Conservation (phyloP, 805 yeast genomes). For the Tetrapisispora phaffii region DNA sequence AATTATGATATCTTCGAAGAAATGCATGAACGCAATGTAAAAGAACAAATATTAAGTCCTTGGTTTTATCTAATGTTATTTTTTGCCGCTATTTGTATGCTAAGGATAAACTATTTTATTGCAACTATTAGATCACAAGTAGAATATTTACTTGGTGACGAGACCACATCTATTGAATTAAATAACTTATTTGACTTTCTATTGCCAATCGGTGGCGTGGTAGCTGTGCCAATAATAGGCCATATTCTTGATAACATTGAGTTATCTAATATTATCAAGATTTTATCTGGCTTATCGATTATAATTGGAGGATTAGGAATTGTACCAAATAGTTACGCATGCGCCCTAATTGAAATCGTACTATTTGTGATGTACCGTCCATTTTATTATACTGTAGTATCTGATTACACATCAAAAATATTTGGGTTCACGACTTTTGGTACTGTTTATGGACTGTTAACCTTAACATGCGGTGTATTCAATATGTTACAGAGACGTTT, state of each 20-base stretch:
- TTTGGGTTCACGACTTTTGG: slow-evolving; percentile 92
- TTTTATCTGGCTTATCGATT: slow-evolving; percentile 46
- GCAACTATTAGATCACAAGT: slow-evolving; percentile 85
- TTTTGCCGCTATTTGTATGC: slow-evolving; percentile 81
- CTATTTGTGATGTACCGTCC: slow-evolving; percentile 79
- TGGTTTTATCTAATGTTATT: slow-evolving; percentile 75
- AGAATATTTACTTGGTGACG: slow-evolving; percentile 50
- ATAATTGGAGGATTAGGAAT: slow-evolving; percentile 66
- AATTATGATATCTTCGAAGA: slow-evolving; percentile 68
- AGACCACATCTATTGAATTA: slow-evolving; percentile 41
- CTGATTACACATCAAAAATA: slow-evolving; percentile 85
- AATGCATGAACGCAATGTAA: slow-evolving; percentile 52
- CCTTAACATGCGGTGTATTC: slow-evolving; percentile 72
- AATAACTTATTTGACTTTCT: slow-evolving; percentile 78
- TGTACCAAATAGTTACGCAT: slow-evolving; percentile 32
- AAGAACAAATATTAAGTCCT: slow-evolving; percentile 40
- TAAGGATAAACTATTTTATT: slow-evolving; percentile 83
- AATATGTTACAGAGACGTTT: slow-evolving; percentile 62
- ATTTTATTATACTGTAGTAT: slow-evolving; percentile 83
- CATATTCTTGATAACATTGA: slow-evolving; percentile 62
- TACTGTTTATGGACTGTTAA: slow-evolving; percentile 78
- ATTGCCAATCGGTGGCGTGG: slow-evolving; percentile 78
- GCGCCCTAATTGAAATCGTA: slow-evolving; percentile 60
- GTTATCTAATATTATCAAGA: slow-evolving; percentile 45
- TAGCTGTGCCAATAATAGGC: slow-evolving; percentile 84